phyloP scores from a whole-genome alignment of 305 asterid species.

The Fraxinus sp. region DNA sequence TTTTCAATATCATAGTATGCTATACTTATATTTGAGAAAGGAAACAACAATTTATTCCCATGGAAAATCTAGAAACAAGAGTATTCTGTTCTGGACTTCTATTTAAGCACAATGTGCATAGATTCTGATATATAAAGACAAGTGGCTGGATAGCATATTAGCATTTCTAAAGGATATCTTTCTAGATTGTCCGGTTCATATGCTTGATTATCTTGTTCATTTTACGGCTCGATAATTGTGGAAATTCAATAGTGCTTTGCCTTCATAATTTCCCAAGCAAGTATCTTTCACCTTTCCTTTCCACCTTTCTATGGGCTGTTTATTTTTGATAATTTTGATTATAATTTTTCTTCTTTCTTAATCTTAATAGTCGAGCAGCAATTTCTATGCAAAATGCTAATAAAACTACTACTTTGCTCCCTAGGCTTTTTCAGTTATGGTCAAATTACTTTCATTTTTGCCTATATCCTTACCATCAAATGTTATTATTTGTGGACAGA shows the following conservation, averaged over 20 bases:
- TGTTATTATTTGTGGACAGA: conserved; percentile 35
- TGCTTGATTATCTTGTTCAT: neutral
- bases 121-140: neutral
- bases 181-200: neutral
- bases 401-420: neutral
- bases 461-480: neutral
- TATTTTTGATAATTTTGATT: neutral
- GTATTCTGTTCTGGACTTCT: neutral
- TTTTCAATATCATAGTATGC: conserved; percentile 24
- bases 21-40: conserved; percentile 12
- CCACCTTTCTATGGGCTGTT: neutral
- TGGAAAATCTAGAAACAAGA: neutral
- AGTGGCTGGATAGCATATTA: neutral
- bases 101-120: neutral
- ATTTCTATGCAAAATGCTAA: neutral
- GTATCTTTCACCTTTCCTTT: neutral
- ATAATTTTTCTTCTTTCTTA: neutral
- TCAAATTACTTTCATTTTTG: neutral
- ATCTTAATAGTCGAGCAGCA: neutral
- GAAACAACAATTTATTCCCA: neutral
- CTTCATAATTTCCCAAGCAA: neutral
- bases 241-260: neutral
- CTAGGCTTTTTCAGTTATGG: neutral
- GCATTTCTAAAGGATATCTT: neutral
- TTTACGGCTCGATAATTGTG: neutral